These are phyloP conservation scores for Telopea speciosissima DNA, from an alignment of 177 flowering plant species.

Conservation along the genomic window DNA sequence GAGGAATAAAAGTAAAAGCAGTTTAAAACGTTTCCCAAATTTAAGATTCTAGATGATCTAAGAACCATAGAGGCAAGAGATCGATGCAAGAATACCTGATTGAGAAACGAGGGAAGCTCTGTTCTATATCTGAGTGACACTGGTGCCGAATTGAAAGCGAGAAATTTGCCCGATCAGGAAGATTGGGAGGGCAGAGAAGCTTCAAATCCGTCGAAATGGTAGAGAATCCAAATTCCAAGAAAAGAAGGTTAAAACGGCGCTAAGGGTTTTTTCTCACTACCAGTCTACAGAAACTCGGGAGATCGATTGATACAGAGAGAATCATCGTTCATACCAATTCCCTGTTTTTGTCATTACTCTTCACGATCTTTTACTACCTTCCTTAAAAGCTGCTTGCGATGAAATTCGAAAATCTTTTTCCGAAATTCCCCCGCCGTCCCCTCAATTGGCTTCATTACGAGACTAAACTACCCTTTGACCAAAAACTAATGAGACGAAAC, in stretches of 20 bases:
- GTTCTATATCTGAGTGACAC: too few species aligned
- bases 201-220: background rate
- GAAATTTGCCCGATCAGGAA: background rate
- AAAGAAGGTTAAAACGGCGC: too few species aligned
- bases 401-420: conserved; percentile 21
- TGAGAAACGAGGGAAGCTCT: too few species aligned
- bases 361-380: too few species aligned
- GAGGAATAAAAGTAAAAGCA: too few species aligned
- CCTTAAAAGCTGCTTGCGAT: background rate
- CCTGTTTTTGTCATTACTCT: background rate
- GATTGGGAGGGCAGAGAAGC: background rate
- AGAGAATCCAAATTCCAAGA: too few species aligned
- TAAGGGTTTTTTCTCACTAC: background rate
- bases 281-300: too few species aligned
- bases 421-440: conserved; percentile 40
- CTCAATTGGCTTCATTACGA: background rate
- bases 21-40: too few species aligned
- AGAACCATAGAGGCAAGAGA: too few species aligned
- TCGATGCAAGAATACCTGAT: too few species aligned
- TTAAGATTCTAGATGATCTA: too few species aligned
- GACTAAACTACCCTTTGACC: conserved; percentile 1
- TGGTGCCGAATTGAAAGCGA: background rate
- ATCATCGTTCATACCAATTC: background rate
- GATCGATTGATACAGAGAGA: background rate
- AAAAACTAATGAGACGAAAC: background rate